phyloP scores from a whole-genome alignment of 75 land plant species.

The Cunninghamia lanceolata region DNA sequence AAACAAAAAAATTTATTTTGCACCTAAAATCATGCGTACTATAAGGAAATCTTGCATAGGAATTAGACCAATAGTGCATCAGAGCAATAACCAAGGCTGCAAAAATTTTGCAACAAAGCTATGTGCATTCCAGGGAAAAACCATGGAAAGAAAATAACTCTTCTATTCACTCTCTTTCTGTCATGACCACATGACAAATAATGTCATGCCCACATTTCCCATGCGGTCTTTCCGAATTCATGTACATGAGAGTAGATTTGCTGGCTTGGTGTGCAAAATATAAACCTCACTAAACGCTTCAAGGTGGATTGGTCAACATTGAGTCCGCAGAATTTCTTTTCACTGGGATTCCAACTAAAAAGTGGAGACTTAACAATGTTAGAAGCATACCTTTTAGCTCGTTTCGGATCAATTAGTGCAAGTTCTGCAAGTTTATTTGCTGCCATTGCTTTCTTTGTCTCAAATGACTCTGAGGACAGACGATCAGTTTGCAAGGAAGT shows the following conservation, averaged over 20 bases:
- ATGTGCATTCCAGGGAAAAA: neutral
- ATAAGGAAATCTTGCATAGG: neutral
- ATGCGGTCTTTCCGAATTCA: too few species aligned
- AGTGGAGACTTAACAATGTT: neutral
- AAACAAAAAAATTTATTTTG: neutral
- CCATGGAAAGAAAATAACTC: neutral
- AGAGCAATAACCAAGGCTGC: neutral
- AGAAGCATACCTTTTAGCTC: slow-evolving; percentile 42
- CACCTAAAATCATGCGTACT: neutral
- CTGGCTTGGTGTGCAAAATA: neutral
- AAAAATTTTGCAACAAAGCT: neutral
- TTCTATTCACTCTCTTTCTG: neutral
- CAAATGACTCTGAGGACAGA: slow-evolving; percentile 28
- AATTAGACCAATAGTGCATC: neutral
- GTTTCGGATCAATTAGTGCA: slow-evolving; percentile 45
- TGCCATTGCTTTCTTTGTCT: slow-evolving; percentile 56
- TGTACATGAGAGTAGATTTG: neutral
- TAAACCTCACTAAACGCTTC: neutral
- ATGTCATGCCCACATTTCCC: too few species aligned
- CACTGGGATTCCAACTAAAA: neutral
- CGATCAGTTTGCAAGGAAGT: slow-evolving; percentile 8
- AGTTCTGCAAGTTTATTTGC: slow-evolving; percentile 55
- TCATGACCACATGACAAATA: too few species aligned
- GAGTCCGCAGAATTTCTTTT: neutral
- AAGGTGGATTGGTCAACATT: neutral